Evolutionary conservation across 352 stramenopile genomes (phyloP), one percentile per base, ranked within the genome.

Genomic region (Globisporangium middletonii): DNA sequence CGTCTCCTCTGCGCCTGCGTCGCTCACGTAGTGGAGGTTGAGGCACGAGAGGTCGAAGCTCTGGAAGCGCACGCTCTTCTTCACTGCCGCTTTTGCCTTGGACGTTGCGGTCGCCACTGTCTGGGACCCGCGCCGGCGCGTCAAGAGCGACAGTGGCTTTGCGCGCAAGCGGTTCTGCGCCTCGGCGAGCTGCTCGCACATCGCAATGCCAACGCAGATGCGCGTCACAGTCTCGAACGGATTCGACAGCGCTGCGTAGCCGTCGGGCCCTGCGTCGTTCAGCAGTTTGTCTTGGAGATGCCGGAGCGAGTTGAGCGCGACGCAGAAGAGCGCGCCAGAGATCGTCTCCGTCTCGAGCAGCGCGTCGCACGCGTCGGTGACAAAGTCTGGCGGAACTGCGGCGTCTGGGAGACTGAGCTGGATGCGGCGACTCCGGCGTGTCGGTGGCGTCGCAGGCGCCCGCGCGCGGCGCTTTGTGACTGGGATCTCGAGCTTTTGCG

Each of bases 11-110:
- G 76, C 60, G n/a, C 58, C 63, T 42, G 75, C 64, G 42, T 86
- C 63, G 9, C 75, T 67, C 27, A 79, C 65, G 43, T 89, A 88
- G 27, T 82, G 64, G 30, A 89, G 62, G 45, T 75, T 76, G 19
- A 88, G 47, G 27, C 77, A 84, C 7, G 79, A 89, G 2, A 89
- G 62, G 49, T 88, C 74, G 19, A 89, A 89, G 23, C 68, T 80
- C 18, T 69, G 79, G 38, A 89, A 89, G 0, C 74, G 68, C n/a
- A 89, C 75, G 58, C 63, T 65, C 37, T 81, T 81, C 58, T 67
- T 59, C 19, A 58, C 45, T 38, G 61, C 23, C 30, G 50, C 11
- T 38, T 64, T 59, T 8, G 23, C 12, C 33, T 38, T 38, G 1
- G 33, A 12, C 7, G 33, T 3, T 9, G 7, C 33, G 4, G 33